Percentiles rank a stretch among this genome's conserved stretches.
These are phyloP conservation scores for Sherardia arvensis DNA, from an alignment of 257 asterid species.

Conservation along the genomic window DNA sequence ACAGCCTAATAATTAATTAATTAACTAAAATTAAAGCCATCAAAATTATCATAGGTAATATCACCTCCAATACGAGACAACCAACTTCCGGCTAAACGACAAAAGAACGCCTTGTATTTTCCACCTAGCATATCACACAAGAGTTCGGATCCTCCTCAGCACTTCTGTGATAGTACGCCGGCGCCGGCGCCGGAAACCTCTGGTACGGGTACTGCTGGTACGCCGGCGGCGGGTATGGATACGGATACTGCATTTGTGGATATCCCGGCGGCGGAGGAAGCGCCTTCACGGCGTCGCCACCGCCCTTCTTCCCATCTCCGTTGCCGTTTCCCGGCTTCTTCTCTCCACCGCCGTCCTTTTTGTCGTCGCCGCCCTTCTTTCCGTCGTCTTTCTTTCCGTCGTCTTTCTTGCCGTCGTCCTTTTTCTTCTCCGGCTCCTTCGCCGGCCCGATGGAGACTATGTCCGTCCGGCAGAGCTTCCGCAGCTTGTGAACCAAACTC, in stretches of 20 bases:
- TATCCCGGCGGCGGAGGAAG: slow-evolving; percentile 21
- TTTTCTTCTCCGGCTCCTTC: slow-evolving; percentile 67
- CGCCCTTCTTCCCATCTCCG: not conserved
- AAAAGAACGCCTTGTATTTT: not conserved
- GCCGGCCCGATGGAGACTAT: slow-evolving; percentile 64
- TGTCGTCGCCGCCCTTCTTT: slow-evolving; percentile 25
- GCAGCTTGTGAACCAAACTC: slow-evolving; percentile 36
- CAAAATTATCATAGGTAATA: not conserved
- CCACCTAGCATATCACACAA: slow-evolving; percentile 19
- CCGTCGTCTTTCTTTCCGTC: slow-evolving; percentile 24
- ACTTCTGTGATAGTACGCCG: slow-evolving; percentile 20
- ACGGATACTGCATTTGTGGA: not conserved
- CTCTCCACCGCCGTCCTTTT: slow-evolving; percentile 16
- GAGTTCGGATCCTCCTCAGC: slow-evolving; percentile 38
- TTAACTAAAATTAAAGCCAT: not conserved
- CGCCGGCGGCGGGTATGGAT: slow-evolving; percentile 6
- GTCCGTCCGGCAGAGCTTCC: slow-evolving; percentile 60
- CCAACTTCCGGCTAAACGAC: not conserved
- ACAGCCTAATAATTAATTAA: not conserved
- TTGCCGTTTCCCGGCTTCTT: not conserved
- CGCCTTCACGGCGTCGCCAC: slow-evolving; percentile 25
- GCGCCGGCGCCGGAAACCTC: slow-evolving; percentile 11
- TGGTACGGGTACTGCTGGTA: slow-evolving; percentile 13
- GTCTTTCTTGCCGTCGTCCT: slow-evolving; percentile 40
- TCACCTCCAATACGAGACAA: slow-evolving; percentile 8